phyloP scores from a whole-genome alignment of 306 rosid genomes.

The Rubus idaeus region DNA sequence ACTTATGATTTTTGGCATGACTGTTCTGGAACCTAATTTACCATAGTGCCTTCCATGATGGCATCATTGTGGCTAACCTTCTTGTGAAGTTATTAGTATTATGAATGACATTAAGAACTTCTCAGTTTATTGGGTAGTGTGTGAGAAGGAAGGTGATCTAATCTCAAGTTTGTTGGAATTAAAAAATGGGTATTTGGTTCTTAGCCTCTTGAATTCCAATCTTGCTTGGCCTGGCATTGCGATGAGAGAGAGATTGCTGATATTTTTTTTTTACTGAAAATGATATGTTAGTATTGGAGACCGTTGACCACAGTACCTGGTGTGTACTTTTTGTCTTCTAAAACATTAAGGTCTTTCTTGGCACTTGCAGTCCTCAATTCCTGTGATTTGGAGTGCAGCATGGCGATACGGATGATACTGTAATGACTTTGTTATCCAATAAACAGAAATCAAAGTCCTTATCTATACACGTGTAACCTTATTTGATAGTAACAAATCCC shows the following conservation, averaged over 20 bases:
- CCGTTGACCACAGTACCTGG: too few species aligned
- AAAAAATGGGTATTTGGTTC: not conserved
- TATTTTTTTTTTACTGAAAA: not conserved
- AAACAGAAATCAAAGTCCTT: not conserved
- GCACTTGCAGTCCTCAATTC: not conserved
- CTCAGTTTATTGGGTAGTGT: not conserved
- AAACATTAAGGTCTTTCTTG: too few species aligned
- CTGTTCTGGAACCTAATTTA: conserved; percentile 2
- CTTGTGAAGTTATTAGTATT: not conserved
- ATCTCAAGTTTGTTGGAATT: not conserved
- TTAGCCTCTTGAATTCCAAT: too few species aligned
- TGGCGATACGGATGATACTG: not conserved
- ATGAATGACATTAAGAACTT: not conserved
- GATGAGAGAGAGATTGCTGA: not conserved
- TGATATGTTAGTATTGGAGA: not conserved
- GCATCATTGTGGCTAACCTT: not conserved
- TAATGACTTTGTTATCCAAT: not conserved
- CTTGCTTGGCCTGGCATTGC: too few species aligned
- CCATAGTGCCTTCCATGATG: not conserved
- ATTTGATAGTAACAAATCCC: not conserved
- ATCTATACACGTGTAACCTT: not conserved
- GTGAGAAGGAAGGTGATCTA: not conserved
- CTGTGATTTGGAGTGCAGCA: not conserved
- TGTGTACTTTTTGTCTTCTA: too few species aligned
- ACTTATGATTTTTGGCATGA: not conserved